Evolutionary conservation across 768 basidiomycete genomes (phyloP).

Genomic region (Boletus fagicola): DNA sequence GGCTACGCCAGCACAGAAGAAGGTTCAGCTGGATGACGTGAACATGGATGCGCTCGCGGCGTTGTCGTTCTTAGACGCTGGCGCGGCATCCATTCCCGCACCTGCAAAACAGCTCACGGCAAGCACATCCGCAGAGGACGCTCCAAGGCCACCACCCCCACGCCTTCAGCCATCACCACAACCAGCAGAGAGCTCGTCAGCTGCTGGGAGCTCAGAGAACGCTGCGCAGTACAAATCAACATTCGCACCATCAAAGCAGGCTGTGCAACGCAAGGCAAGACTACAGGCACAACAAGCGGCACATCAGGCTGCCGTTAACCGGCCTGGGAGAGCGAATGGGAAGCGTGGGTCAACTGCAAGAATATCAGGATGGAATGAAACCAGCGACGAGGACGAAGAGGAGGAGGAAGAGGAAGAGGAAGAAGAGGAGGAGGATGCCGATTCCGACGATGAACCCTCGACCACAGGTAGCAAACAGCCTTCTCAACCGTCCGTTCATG

Average conservation of each 20-base stretch:
- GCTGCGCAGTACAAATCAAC: slow-evolving; percentile 68
- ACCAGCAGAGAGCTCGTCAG: slow-evolving; percentile 32
- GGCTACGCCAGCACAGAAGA: slow-evolving; percentile 10
- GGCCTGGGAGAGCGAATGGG: slow-evolving; percentile 61
- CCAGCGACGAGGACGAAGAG: slow-evolving; percentile 76
- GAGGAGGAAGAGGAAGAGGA: slow-evolving; percentile 83
- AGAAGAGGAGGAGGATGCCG: slow-evolving; percentile 65
- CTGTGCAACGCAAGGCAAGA: slow-evolving; percentile 81
- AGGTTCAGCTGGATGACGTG: slow-evolving; percentile 42
- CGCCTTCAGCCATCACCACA: slow-evolving; percentile 32
- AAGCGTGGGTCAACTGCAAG: slow-evolving; percentile 42
- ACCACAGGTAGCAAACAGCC: slow-evolving; percentile 34
- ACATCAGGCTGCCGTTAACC: slow-evolving; percentile 70
- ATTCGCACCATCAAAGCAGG: slow-evolving; percentile 82
- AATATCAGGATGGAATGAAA: slow-evolving; percentile 54
- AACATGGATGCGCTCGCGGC: slow-evolving; percentile 77
- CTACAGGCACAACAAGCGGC: slow-evolving; percentile 82
- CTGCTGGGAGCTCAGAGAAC: slow-evolving; percentile 27
- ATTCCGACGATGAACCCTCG: slow-evolving; percentile 54
- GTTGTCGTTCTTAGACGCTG: slow-evolving; percentile 66
- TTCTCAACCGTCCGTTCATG: slow-evolving; percentile 20
- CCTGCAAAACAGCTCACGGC: slow-evolving; percentile 14
- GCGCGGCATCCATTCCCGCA: slow-evolving; percentile 17
- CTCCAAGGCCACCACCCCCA: slow-evolving; percentile 24
- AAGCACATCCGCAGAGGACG: slow-evolving; percentile 3